phyloP scores from a whole-genome alignment of 2,329 filamentous ascomycete species.

The Aspergillus piperis region DNA sequence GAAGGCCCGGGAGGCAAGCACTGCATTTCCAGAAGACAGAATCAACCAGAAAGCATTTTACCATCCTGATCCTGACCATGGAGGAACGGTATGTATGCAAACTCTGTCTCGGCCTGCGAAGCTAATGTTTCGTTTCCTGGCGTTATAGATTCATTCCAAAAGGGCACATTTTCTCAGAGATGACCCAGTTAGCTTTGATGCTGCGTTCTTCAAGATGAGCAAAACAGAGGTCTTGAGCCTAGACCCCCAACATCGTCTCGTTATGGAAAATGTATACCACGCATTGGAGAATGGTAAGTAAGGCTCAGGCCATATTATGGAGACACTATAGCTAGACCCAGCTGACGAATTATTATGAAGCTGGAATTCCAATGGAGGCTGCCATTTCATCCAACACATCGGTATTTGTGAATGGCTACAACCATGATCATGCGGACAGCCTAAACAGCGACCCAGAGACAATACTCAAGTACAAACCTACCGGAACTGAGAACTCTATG shows the following conservation, averaged over 20 bases:
- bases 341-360: slow-evolving; percentile 8
- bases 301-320: no score
- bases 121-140: not conserved
- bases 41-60: slow-evolving; percentile 3
- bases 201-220: slow-evolving; percentile 34
- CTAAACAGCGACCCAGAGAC: slow-evolving; percentile 28
- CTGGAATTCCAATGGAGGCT: slow-evolving; percentile 27
- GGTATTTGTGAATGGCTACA: slow-evolving; percentile 30
- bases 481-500: slow-evolving; percentile 22
- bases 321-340: no score
- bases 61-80: slow-evolving; percentile 15
- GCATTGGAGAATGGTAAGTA: slow-evolving; percentile 31
- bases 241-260: slow-evolving; percentile 38
- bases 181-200: slow-evolving; percentile 31
- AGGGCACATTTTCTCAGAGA: slow-evolving; percentile 34
- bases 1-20: not conserved
- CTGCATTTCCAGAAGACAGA: slow-evolving; percentile 9
- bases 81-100: slow-evolving; percentile 7
- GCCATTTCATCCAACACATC: slow-evolving; percentile 29
- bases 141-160: slow-evolving; percentile 16
- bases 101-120: no score
- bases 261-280: slow-evolving; percentile 39
- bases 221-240: slow-evolving; percentile 29
- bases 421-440: slow-evolving; percentile 28
- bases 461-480: slow-evolving; percentile 25